Conservation (phyloP, 2,329 filamentous ascomycete species). For the Periconia sp. region DNA sequence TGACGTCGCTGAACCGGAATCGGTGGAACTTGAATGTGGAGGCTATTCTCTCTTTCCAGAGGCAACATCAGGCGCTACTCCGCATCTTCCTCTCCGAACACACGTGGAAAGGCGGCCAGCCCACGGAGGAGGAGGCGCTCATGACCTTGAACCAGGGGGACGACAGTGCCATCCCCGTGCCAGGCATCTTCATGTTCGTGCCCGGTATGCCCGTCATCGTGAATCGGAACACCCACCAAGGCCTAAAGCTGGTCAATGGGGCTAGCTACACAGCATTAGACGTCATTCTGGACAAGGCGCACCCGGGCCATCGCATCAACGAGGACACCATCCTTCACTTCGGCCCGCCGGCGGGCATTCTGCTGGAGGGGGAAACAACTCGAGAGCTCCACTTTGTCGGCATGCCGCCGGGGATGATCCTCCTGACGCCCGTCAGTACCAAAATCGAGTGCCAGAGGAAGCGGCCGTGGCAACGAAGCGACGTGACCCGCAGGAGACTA, state of each 20-base stretch:
- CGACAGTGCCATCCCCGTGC: slow-evolving; percentile 4
- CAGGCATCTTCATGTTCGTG: slow-evolving; percentile 4
- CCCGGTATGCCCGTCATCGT: slow-evolving; percentile 5
- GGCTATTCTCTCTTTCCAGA: slow-evolving; percentile 7
- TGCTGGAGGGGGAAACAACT: slow-evolving; percentile 7
- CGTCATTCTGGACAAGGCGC: slow-evolving; percentile 5
- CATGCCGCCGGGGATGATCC: slow-evolving; percentile 7
- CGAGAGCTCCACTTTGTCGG: slow-evolving; percentile 5
- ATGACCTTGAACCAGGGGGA: slow-evolving; percentile 8
- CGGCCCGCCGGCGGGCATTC: slow-evolving; percentile 1
- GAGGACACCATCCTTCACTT: slow-evolving; percentile 4
- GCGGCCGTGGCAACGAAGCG: too few species aligned
- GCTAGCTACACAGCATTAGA: slow-evolving; percentile 5
- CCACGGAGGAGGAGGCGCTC: slow-evolving; percentile 8
- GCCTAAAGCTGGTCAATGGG: slow-evolving; percentile 7
- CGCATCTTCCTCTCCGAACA: slow-evolving; percentile 7
- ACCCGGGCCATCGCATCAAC: slow-evolving; percentile 6
- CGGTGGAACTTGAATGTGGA: too few species aligned
- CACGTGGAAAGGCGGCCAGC: slow-evolving; percentile 7
- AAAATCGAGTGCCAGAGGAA: too few species aligned
- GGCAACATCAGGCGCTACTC: slow-evolving; percentile 3
- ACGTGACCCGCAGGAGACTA: too few species aligned
- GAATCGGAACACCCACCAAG: slow-evolving; percentile 6
- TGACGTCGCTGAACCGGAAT: too few species aligned
- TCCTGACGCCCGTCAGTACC: slow-evolving; percentile 6